Percentiles rank a stretch among this genome's conserved stretches.
Evolutionary conservation across 2,329 filamentous ascomycete species (phyloP).

Genomic region (Cytospora piceicola): DNA sequence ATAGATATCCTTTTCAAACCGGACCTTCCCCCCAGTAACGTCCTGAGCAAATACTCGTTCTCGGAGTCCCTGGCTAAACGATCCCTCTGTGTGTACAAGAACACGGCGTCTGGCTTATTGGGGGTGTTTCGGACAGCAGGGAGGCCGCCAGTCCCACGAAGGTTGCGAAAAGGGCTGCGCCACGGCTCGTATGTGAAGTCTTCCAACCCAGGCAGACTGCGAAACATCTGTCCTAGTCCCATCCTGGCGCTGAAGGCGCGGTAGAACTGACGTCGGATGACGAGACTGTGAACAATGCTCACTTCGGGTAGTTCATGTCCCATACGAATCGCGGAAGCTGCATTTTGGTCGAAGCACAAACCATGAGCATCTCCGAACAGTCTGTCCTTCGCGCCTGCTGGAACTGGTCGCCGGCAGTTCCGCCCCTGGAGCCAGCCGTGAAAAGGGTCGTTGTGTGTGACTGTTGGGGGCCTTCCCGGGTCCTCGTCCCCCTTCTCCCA

Average conservation of each 20-base stretch:
- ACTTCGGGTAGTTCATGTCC: neutral
- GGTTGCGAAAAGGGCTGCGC: neutral
- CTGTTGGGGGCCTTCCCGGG: neutral
- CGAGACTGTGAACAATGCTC: neutral
- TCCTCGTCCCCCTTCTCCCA: neutral
- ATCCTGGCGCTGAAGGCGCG: neutral
- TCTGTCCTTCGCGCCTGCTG: neutral
- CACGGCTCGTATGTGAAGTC: neutral
- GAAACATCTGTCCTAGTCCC: neutral
- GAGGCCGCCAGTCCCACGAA: neutral
- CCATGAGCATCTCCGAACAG: neutral
- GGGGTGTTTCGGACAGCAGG: neutral
- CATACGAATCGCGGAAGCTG: neutral
- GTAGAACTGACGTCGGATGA: conserved; percentile 1
- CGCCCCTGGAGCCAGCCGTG: neutral
- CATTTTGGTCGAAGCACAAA: neutral
- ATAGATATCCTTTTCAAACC: neutral
- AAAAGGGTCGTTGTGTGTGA: neutral
- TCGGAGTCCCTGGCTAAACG: neutral
- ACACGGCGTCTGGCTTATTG: neutral
- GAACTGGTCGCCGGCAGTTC: neutral
- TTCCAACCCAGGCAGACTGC: neutral
- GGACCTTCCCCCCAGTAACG: neutral
- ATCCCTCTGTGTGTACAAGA: neutral
- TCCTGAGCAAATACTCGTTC: neutral